Percentiles rank a stretch among this genome's conserved stretches.
Evolutionary conservation across 352 stramenopile genomes (phyloP).

Genomic region (Phytophthora pini): DNA sequence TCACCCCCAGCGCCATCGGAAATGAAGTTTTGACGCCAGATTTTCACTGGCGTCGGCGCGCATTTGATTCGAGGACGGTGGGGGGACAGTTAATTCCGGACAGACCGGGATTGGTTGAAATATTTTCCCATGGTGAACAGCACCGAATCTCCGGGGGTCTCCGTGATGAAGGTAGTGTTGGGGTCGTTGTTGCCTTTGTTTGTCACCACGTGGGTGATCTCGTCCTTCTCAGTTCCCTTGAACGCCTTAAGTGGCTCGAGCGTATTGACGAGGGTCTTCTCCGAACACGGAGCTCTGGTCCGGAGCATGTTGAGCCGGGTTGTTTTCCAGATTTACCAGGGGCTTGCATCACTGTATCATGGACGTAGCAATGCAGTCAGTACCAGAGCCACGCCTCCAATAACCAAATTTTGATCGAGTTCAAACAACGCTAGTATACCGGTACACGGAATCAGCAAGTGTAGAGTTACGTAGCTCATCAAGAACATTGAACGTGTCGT

Average conservation of each 20-base stretch:
- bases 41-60: slow-evolving; percentile 18
- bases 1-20: slow-evolving; percentile 58
- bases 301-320: too few species aligned
- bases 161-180: slow-evolving; percentile 75
- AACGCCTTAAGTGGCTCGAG: slow-evolving; percentile 51
- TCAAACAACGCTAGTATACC: too few species aligned
- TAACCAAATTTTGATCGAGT: too few species aligned
- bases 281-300: too few species aligned
- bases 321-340: too few species aligned
- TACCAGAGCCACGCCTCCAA: too few species aligned
- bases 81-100: not conserved
- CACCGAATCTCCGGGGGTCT: slow-evolving; percentile 90
- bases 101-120: not conserved
- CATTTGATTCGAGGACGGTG: not conserved
- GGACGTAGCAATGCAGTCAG: too few species aligned
- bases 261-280: too few species aligned
- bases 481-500: slow-evolving; percentile 11
- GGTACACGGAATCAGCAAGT: too few species aligned
- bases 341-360: too few species aligned
- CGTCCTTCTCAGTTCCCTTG: slow-evolving; percentile 73
- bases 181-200: slow-evolving; percentile 37
- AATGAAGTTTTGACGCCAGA: slow-evolving; percentile 10
- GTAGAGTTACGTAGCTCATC: too few species aligned
- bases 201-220: slow-evolving; percentile 65
- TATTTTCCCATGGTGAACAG: slow-evolving; percentile 58